Base-by-base conservation (phyloP, 179 eudicot genomes). In the Dionaea muscipula region DNA sequence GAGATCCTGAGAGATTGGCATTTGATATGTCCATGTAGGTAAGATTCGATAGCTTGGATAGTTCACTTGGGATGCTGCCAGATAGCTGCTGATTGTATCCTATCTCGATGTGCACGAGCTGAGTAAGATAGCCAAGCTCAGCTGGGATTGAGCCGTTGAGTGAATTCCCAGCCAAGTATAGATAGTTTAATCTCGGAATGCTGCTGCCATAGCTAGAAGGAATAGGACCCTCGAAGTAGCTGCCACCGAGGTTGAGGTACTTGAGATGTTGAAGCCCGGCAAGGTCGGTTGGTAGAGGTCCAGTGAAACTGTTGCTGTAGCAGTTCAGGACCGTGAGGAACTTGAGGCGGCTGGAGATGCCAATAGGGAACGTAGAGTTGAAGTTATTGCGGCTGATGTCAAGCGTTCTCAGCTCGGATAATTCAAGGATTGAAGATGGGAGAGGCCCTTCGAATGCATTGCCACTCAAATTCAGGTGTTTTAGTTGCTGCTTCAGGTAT, bases 241-340 rank as follows among this genome's bases (percentile, higher is more conserved):
- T 84, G 9, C 98, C 98, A 1, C 94, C 91, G 36, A 91, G 84
- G 74, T 84, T 91, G 11, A 91, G 71, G 65, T 63, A 40, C 75
- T 82, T 78, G 10, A 87, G 84, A 47, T 55, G 40, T 20, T 51
- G 56, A 26, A 72, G 61, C 28, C 49, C 56, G 38, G 66, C 19
- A 26, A 87, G 60, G 39, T 86, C 94, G 3, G 21, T 15, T 1
- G 98, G 96, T 24, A 91, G 36, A 16, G 74, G 41, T 8, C 96
- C 96, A 11, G 69, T 57, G 74, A 91, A 91, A 71, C 70, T 79
- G 75, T 91, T 91, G 66, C 94, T 87, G 62, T 55, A 91, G 28
- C 96, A 83, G 41, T 79, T 61, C 21, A 91, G 51, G 57, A 54
- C 18, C 0, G 54, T 72, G 22, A 91, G 76, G 9, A 41, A 70